phyloP scores from a whole-genome alignment of 306 rosid genomes.

The Dalbergia oliveri region DNA sequence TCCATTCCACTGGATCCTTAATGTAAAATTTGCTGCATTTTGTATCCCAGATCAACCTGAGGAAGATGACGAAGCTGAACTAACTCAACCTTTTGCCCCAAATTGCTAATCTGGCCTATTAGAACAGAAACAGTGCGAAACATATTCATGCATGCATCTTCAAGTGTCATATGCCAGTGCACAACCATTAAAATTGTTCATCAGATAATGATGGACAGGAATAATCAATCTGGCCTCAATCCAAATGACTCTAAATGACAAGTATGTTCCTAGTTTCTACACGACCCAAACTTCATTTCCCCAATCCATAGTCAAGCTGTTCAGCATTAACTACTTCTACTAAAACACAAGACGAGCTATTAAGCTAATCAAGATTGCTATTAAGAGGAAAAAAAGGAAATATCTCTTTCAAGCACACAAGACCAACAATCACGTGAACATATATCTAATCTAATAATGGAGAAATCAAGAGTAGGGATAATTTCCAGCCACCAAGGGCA shows the following conservation, averaged over 20 bases:
- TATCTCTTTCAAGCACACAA: neutral
- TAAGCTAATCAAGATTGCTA: neutral
- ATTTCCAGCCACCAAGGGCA: neutral
- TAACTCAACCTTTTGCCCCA: neutral
- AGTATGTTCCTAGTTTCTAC: conserved; percentile 5
- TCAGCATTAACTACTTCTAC: neutral
- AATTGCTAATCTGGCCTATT: conserved; percentile 3
- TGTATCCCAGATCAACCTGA: neutral
- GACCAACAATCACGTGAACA: neutral
- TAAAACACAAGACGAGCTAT: neutral
- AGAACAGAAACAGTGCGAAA: conserved; percentile 2
- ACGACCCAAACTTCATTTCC: neutral
- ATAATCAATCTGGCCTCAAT: neutral
- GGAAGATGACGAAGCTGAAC: neutral
- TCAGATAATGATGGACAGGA: neutral
- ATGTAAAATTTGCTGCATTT: neutral
- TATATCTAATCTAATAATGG: neutral
- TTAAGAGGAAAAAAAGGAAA: neutral
- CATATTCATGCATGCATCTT: neutral
- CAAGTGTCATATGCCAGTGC: neutral
- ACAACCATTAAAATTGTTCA: neutral
- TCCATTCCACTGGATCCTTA: neutral
- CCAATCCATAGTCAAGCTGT: neutral
- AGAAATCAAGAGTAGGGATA: neutral
- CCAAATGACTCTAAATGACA: neutral